Evolutionary conservation across 108 stramenopile species (phyloP), one percentile per base, ranked within the genome.

Genomic region (Pseudonitzschia delicatissima): DNA sequence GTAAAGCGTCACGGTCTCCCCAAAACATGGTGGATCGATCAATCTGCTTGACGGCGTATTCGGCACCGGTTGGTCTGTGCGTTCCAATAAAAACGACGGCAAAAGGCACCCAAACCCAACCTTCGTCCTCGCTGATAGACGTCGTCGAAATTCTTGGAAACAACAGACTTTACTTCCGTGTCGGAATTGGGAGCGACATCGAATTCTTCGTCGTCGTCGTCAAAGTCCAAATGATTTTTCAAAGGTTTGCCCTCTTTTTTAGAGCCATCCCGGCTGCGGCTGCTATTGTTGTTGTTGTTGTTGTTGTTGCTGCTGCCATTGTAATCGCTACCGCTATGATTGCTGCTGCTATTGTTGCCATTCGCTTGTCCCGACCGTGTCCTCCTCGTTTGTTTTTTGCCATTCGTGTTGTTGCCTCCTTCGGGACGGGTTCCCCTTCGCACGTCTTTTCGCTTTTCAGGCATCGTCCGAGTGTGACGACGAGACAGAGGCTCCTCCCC

Each of bases 51-150:
- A 91, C 68, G 2, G 90, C 90, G 64, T 85, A 91, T 39, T 76
- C 62, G 8, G 69, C 49, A 1, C 77, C 69, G 0, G 85, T 64
- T 1, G 69, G 62, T 40, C 80, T 74, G 75, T 92, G 86, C 20
- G 77, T 78, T 27, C 80, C 87, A 48, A 83, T 75, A 64, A 81
- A 84, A 21, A 92, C 91, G 3, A 85, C 80, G 0, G 86, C 84
- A 64, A 89, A n/a, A 92, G 62, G 87, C 91, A 33, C 91, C 91
- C 45, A 82, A 69, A 47, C 91, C 91, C 4, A 92, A 74, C 65
- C 69, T 76, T 13, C 74, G 31, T 33, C 74, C 74, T 13, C 74
- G 74, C 39, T 76, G 58, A 55, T 76, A 76, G 25, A 76, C 74
- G 44, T 76, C 74, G 49, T 76, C 74, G 63, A 76, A 76, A 32